Base-by-base conservation (phyloP, 257 asterid genomes). In the Penstemon eatonii region DNA sequence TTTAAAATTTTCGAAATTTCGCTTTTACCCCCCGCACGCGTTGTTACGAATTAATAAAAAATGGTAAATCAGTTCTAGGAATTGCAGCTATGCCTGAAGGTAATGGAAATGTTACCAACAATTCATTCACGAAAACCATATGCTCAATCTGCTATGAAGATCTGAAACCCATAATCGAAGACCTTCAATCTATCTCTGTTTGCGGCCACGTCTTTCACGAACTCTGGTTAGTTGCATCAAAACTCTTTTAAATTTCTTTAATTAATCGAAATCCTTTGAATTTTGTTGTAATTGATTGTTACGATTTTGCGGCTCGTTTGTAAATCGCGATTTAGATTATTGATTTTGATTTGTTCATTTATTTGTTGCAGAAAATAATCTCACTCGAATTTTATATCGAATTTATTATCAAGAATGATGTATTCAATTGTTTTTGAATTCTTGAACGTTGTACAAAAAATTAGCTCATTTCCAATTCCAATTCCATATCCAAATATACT, bases 201-300 rank as follows among this genome's bases (percentile, higher is more conserved):
- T 94, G 99, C 70, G 99, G 99, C 69, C 99, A 94, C 59, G 99
- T 94, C 60, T 89, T 94, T 81, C 99, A 94, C 85, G 99, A 94
- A 76, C 96, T 94, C 76, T 91, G 97, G 99, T 90, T 8, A 67
- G 81, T 74, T 38, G 18, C 18, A 15, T 15, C 18, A 15, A 15
- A 15, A 15, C 18, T 47, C n/a, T 25, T 25, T 25, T 25, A 2
- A 25, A 25, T 25, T 25, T 25, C 33, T 25, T 25, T 25, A 25
- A 25, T 25, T 25, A 25, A 2, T 43, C 44, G 6, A 3, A 56
- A 3, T 33, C 6, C 13, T 49, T 40, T 18, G 19, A 2, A 11
- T 25, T 2, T 3, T 37, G 9, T 57, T 36, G 40, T 42, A 12
- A 7, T 15, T 15, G 40, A 45, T 55, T 25, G 33, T 25, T 25